Evolutionary conservation across 2,329 filamentous ascomycete species (phyloP).

Genomic region (Trichoderma brevicompactum): DNA sequence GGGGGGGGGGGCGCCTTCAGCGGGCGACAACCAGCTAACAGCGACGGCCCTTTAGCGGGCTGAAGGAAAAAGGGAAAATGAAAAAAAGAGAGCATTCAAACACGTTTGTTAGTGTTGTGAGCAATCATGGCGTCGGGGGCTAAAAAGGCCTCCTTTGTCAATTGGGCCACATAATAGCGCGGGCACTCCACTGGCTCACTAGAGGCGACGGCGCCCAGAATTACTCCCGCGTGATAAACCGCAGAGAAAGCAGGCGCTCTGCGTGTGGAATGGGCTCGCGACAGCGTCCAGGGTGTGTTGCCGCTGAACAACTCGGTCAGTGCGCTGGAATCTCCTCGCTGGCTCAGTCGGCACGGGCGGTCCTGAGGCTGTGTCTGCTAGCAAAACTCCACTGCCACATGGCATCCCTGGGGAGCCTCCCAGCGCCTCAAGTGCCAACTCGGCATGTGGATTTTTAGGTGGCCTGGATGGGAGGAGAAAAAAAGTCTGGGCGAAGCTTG

Average conservation of each 20-base stretch:
- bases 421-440: slow-evolving; percentile 19
- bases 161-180: slow-evolving; percentile 12
- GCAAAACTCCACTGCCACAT: slow-evolving; percentile 21
- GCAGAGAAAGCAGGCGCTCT: not conserved
- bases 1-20: too few relatives aligned
- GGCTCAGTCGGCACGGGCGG: too few relatives aligned
- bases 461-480: too few relatives aligned
- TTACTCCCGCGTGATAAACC: slow-evolving; percentile 15
- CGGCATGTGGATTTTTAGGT: not conserved
- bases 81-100: not conserved
- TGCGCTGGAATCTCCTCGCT: not conserved
- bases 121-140: slow-evolving; percentile 15
- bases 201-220: slow-evolving; percentile 20
- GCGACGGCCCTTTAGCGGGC: not conserved
- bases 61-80: not conserved
- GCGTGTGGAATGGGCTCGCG: slow-evolving; percentile 1
- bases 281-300: too few relatives aligned
- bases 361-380: not conserved
- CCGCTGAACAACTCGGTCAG: too few relatives aligned
- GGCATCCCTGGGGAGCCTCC: slow-evolving; percentile 17
- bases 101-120: not conserved
- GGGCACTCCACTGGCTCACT: not conserved
- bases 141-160: not conserved
- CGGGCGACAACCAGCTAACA: not conserved
- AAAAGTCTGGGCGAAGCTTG: not conserved